A percentile compares a stretch with the other conserved stretches of the same genome.
Conservation (phyloP, 768 basidiomycete species). For the Lactarius vividus region DNA sequence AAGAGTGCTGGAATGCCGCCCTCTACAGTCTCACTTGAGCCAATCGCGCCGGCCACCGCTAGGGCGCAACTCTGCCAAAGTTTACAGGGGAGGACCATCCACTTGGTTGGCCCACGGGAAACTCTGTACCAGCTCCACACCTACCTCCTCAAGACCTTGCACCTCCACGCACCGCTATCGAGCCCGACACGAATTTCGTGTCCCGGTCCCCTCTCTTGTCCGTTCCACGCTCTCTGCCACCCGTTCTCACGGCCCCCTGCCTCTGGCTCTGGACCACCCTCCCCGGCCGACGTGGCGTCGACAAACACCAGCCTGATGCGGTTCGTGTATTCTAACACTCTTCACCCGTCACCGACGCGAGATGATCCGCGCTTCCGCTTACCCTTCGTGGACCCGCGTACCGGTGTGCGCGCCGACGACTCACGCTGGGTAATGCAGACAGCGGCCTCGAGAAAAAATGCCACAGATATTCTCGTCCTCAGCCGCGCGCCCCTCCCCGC, state of each 20-base stretch:
- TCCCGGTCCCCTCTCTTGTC: constrained; percentile 16
- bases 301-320: constrained; percentile 18
- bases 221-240: constrained; percentile 19
- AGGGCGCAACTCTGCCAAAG: not conserved
- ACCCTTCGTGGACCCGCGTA: constrained; percentile 21
- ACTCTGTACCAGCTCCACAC: constrained; percentile 19
- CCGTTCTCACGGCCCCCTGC: not conserved
- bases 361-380: not conserved
- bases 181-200: not conserved
- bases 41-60: not conserved
- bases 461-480: constrained; percentile 11
- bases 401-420: constrained; percentile 19
- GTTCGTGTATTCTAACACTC: constrained; percentile 17
- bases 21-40: not conserved
- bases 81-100: constrained; percentile 10
- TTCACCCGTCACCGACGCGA: constrained; percentile 5
- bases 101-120: constrained; percentile 18
- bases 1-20: not conserved
- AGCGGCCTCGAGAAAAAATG: constrained; percentile 5
- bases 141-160: constrained; percentile 10
- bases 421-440: constrained; percentile 12
- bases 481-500: constrained; percentile 21
- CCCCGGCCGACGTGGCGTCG: not conserved
- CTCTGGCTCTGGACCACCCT: not conserved
- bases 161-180: not conserved